Percentiles rank a stretch among this genome's conserved stretches.
Conservation (phyloP, 2,329 filamentous ascomycete genomes). For the Aphanocladium album region DNA sequence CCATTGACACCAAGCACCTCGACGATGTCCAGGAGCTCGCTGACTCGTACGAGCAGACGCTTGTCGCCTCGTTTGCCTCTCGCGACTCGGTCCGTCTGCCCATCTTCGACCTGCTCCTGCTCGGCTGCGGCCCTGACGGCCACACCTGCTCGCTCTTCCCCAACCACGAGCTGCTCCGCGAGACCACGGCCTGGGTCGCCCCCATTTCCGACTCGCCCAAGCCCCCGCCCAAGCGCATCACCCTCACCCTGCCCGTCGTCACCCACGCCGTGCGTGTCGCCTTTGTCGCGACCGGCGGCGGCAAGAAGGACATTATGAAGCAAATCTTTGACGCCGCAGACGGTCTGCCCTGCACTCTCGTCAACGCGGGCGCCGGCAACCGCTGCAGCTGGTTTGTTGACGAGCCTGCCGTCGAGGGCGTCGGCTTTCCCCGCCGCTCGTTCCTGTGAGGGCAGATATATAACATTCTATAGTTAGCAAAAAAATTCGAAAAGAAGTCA, state of each 20-base stretch:
- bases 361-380: conserved; percentile 80
- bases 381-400: conserved; percentile 96
- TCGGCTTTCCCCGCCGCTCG: conserved; percentile 73
- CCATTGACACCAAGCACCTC: conserved; percentile 63
- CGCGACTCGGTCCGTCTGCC: conserved; percentile 92
- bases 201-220: conserved; percentile 92
- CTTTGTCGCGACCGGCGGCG: conserved; percentile 84
- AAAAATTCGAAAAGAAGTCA: background rate
- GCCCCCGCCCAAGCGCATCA: conserved; percentile 85
- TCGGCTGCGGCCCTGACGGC: conserved; percentile 92
- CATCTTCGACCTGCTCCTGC: conserved; percentile 88
- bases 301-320: conserved; percentile 90
- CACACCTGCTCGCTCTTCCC: conserved; percentile 98
- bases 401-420: conserved; percentile 75
- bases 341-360: conserved; percentile 75
- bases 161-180: conserved; percentile 72
- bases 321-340: conserved; percentile 80
- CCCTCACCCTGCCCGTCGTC: conserved; percentile 85
- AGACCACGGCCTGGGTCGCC: conserved; percentile 86
- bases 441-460: conserved; percentile 37
- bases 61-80: conserved; percentile 81
- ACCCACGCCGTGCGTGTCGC: conserved; percentile 80
- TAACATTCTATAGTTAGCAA: background rate
- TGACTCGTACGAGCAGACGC: conserved; percentile 84
- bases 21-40: conserved; percentile 87